These are phyloP conservation scores for Fusarium equiseti DNA, from an alignment of 2,329 filamentous ascomycete genomes.

Conservation along the genomic window DNA sequence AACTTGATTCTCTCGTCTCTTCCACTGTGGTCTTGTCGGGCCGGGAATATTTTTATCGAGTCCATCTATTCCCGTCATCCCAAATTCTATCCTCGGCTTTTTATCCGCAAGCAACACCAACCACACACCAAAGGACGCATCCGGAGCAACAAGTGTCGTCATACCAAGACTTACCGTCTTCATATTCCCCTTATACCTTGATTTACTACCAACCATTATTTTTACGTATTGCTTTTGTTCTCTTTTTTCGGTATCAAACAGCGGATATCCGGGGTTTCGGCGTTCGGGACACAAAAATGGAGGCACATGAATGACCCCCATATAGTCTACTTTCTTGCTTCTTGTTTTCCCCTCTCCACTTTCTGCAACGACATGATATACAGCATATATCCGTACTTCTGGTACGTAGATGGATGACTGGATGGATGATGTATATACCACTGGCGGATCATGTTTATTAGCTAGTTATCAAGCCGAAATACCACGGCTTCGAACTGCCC, in stretches of 20 bases:
- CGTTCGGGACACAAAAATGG: constrained; percentile 19
- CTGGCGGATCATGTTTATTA: constrained; percentile 9
- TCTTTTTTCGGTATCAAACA: constrained; percentile 4
- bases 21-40: constrained; percentile 7
- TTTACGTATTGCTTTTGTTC: background rate
- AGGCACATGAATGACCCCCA: constrained; percentile 16
- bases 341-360: constrained; percentile 16
- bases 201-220: background rate
- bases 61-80: constrained; percentile 14
- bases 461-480: background rate
- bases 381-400: constrained; percentile 7
- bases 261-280: constrained; percentile 35
- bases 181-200: background rate
- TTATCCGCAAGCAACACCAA: constrained; percentile 16
- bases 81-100: constrained; percentile 16
- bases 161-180: constrained; percentile 3
- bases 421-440: constrained; percentile 35
- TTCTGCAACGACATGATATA: constrained; percentile 13
- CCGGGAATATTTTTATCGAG: constrained; percentile 1
- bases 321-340: background rate
- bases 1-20: background rate
- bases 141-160: constrained; percentile 12
- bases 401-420: constrained; percentile 19
- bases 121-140: constrained; percentile 7
- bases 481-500: background rate